Evolutionary conservation across 495 filamentous ascomycete species (phyloP).

Genomic region (Niebla homalea): DNA sequence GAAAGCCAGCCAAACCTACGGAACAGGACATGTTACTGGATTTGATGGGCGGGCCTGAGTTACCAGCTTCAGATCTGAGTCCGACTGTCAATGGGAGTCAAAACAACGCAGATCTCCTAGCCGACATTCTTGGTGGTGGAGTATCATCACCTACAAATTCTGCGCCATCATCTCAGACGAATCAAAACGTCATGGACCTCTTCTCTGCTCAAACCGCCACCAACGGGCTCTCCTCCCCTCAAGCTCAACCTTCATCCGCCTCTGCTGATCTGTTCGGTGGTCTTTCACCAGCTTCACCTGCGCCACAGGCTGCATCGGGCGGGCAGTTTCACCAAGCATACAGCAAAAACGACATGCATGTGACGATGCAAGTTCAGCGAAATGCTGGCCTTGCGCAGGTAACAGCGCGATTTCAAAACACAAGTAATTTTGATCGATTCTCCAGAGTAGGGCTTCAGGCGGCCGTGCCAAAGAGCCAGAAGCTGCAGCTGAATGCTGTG

Average conservation of each 20-base stretch:
- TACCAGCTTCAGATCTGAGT: constrained; percentile 36
- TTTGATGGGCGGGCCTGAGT: constrained; percentile 73
- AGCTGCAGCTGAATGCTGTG: constrained; percentile 77
- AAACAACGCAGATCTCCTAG: constrained; percentile 76
- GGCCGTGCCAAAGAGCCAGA: constrained; percentile 91
- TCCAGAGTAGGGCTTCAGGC: constrained; percentile 71
- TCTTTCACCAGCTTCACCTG: constrained; percentile 30
- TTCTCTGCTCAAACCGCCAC: constrained; percentile 39
- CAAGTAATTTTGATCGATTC: constrained; percentile 48
- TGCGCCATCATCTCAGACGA: constrained; percentile 51
- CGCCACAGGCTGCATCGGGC: constrained; percentile 26
- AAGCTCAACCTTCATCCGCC: constrained; percentile 25
- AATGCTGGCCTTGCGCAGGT: constrained; percentile 63
- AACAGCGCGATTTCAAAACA: constrained; percentile 70
- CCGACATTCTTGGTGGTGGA: constrained; percentile 58
- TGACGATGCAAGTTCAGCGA: constrained; percentile 71
- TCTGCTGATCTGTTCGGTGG: constrained; percentile 37
- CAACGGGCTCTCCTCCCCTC: constrained; percentile 29
- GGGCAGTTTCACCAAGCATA: constrained; percentile 51
- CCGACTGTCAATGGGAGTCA: constrained; percentile 37
- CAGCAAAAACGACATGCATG: constrained; percentile 68
- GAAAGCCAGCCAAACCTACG: constrained; percentile 58
- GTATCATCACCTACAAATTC: constrained; percentile 40
- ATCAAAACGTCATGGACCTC: constrained; percentile 78
- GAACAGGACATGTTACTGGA: constrained; percentile 89